A percentile compares a stretch with the other conserved stretches of the same genome.
Conservation (phyloP, 495 filamentous ascomycete genomes). For the Lasiosphaeria hispida region DNA sequence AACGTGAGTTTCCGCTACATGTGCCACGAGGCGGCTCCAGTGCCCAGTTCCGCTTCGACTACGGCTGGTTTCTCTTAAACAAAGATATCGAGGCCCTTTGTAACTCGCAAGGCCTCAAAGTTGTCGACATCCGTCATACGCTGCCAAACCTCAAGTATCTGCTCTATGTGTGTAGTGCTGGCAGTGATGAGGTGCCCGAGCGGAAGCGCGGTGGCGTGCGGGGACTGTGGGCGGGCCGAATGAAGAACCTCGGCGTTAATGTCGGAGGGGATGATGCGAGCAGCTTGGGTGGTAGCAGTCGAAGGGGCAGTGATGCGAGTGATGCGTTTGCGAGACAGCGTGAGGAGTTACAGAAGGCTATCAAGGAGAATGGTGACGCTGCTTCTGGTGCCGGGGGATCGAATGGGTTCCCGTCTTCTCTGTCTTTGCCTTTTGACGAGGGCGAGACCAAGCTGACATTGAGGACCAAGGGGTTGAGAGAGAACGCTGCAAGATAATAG, state of each 20-base stretch:
- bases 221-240: constrained; percentile 54
- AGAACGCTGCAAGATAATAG: constrained; percentile 37
- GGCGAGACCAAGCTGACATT: constrained; percentile 37
- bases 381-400: background rate
- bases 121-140: constrained; percentile 86
- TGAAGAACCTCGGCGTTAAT: constrained; percentile 25
- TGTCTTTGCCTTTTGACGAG: constrained; percentile 41
- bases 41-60: constrained; percentile 85
- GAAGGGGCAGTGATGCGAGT: constrained; percentile 50
- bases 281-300: constrained; percentile 39
- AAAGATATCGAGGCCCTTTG: constrained; percentile 89
- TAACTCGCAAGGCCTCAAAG: constrained; percentile 65
- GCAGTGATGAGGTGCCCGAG: constrained; percentile 70
- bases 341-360: constrained; percentile 40
- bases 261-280: constrained; percentile 31
- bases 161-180: constrained; percentile 79
- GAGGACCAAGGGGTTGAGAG: constrained; percentile 47
- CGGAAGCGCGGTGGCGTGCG: constrained; percentile 75
- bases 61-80: constrained; percentile 90
- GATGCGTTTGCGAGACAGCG: constrained; percentile 32
- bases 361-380: constrained; percentile 18
- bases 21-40: constrained; percentile 60
- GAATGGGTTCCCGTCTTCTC: background rate
- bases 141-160: constrained; percentile 91
- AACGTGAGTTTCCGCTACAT: constrained; percentile 77